Evolutionary conservation across 2,329 filamentous ascomycete species (phyloP), one percentile per base, ranked within the genome.

Genomic region (Metarhizium rileyi): DNA sequence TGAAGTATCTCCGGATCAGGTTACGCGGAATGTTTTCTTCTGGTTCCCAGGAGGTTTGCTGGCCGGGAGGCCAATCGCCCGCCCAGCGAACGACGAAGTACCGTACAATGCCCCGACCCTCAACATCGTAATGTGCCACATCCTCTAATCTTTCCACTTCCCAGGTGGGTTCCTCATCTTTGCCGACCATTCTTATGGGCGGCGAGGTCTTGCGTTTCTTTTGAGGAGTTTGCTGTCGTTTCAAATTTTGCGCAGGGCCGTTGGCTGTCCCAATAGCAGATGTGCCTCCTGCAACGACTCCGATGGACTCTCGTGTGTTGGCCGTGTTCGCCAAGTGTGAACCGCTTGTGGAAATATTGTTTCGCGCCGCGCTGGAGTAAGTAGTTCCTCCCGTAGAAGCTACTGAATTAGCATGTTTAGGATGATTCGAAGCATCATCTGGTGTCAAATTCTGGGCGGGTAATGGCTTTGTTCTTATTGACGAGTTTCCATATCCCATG

Each of bases 21-120:
- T 51, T 51, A 0, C 58, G 50, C 0, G 73, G 61, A 2, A 81
- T 69, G 47, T 80, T 77, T 3, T 69, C 68, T 53, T 74, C 70
- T 0, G 77, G 77, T 56, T 81, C 78, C 78, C 78, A 81, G 0
- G 77, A 75, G 0, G 76, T 75, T 49, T 81, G 80, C 57, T 80
- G 70, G 8, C 72, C 73, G 0, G 68, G 62, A 0, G 77, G 75
- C 78, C 78, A 81, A 51, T 77, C 62, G 7, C 78, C 78, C 42
- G 70, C 71, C 78, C 78, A 81, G 6, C 72, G 70, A 1, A 81
- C 76, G 27, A 71, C 65, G 59, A 76, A 81, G 50, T 68, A 70
- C 3, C 72, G 71, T 1, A 71, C 63, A 0, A 57, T 44, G 8
- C 62, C 62, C 2, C 56, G 58, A 4, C 67, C 67, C 12, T 67